Conservation (phyloP, 1,139 yeast genomes). For the Geotrichum carabidarum region DNA sequence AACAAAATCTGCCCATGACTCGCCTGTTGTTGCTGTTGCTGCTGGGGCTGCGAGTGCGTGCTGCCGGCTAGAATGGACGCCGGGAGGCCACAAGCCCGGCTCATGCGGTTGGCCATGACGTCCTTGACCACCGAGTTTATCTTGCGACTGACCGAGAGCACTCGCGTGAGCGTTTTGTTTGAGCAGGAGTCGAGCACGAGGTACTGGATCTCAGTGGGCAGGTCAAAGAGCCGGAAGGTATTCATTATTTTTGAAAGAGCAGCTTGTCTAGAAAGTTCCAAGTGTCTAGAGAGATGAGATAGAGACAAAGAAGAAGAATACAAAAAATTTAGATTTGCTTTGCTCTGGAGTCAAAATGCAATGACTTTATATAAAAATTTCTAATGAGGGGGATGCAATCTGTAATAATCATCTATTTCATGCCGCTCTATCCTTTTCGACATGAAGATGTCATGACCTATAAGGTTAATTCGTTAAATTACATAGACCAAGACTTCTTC, state of each 20-base stretch:
- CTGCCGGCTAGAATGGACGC: neutral
- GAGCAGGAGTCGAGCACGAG: constrained; percentile 23
- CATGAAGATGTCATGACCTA: too few species aligned
- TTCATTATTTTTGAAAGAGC: neutral
- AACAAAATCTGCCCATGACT: constrained; percentile 8
- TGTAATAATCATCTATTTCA: too few species aligned
- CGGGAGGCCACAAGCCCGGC: constrained; percentile 18
- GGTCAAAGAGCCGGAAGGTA: neutral
- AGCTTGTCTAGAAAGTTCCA: too few species aligned
- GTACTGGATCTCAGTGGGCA: constrained; percentile 24
- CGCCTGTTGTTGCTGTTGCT: neutral
- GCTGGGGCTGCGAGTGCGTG: neutral
- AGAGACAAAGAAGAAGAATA: too few species aligned
- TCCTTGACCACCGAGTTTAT: constrained; percentile 22
- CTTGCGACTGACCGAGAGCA: constrained; percentile 19
- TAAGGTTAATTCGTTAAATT: too few species aligned
- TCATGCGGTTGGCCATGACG: constrained; percentile 19
- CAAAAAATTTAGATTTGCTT: too few species aligned
- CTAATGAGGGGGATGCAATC: too few species aligned
- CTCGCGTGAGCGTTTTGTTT: constrained; percentile 18
- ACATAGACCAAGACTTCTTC: too few species aligned
- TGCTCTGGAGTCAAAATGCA: too few species aligned
- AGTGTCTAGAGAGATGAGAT: too few species aligned
- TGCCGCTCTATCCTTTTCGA: too few species aligned
- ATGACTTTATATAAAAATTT: too few species aligned